Evolutionary conservation across 2,329 filamentous ascomycete species (phyloP), one percentile per base, ranked within the genome.

Genomic region (Cytospora mali): DNA sequence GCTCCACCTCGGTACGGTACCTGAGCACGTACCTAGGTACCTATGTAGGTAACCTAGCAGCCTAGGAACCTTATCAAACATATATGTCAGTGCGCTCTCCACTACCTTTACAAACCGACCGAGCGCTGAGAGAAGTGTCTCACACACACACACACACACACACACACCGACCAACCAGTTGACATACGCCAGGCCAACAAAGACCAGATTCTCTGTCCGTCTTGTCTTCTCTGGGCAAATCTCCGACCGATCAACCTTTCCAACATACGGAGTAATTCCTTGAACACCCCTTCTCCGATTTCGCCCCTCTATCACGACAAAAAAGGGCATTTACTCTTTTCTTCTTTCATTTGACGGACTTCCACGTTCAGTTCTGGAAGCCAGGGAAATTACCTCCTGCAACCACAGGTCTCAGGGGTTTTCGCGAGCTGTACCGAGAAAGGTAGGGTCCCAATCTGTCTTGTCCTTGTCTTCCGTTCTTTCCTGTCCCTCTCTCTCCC

Each of bases 351-450:
- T 48, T 53, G 58, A 50, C 53, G 25, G 55, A 35, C 62, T 62
- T 64, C 58, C 52, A 62, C 56, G 39, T 53, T 55, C 60, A 51
- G 33, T 63, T 65, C 60, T 65, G 63, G 63, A 65, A 63, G 63
- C 60, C 21, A 31, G 42, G 39, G 55, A 58, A 39, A 55, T 62
- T 62, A 39, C 50, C 53, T 50, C 52, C 59, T 59, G 59, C 55
- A 64, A 25, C 52, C 27, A 14, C 61, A 39, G 56, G 56, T 23
- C 61, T 56, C 61, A 60, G 60, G 60, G 52, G 31, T 65, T 52
- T 18, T 57, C 46, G 60, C 61, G n/a, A n/a, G 52, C 55, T 60
- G 63, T 49, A 52, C 63, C 55, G 53, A 60, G 56, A 63, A 65
- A 65, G 63, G 63, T 64, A 64, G 33, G 31, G 33, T 56, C 29